Conservation (phyloP, 306 rosid species). For the Benincasa hispida region DNA sequence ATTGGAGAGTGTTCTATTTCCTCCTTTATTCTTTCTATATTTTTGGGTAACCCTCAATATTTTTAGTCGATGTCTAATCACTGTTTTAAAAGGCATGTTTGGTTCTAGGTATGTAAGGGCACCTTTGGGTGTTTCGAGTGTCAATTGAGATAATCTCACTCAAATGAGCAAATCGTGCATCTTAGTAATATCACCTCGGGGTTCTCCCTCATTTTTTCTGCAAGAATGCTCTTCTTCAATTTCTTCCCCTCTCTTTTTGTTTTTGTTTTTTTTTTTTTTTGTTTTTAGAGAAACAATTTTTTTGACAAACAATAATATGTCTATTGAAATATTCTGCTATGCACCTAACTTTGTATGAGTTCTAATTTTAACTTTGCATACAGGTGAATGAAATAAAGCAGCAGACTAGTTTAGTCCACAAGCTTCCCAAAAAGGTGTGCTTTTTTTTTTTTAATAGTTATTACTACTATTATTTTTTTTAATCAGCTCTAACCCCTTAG, state of each 20-base stretch:
- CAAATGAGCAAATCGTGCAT: background rate
- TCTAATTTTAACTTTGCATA: constrained; percentile 15
- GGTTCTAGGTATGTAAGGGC: background rate
- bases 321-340: background rate
- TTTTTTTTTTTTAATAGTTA: background rate
- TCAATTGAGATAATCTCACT: background rate
- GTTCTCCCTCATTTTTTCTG: background rate
- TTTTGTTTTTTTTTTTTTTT: too few relatives aligned
- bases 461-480: background rate
- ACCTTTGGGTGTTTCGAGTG: background rate
- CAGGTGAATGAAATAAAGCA: constrained; percentile 60
- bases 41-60: background rate
- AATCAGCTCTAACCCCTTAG: constrained; percentile 4
- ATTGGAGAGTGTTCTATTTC: background rate
- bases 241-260: background rate
- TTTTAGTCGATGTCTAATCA: background rate
- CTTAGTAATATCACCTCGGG: background rate
- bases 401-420: constrained; percentile 59
- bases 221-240: background rate
- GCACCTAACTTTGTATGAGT: background rate
- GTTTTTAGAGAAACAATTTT: too few relatives aligned
- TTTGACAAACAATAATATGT: background rate
- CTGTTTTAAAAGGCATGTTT: background rate
- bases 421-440: constrained; percentile 66
- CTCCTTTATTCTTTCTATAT: background rate